Evolutionary conservation across 2,329 filamentous ascomycete genomes (phyloP).

Genomic region (Pestalotiopsis sp.): DNA sequence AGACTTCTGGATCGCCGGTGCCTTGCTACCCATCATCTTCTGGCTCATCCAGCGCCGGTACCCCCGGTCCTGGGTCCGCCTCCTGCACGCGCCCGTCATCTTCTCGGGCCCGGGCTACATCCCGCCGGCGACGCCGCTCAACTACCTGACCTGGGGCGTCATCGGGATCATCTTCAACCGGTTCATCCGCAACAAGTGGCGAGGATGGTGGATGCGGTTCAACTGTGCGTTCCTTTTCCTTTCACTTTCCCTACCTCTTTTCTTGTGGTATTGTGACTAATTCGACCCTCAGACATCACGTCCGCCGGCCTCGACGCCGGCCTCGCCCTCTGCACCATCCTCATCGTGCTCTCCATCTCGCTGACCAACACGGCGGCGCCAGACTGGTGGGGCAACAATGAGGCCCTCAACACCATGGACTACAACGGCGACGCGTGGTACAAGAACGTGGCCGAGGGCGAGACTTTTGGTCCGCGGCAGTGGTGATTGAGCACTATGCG

Average conservation of each 20-base stretch:
- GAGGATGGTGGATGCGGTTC: slow-evolving; percentile 14
- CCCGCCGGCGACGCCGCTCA: slow-evolving; percentile 57
- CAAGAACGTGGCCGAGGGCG: slow-evolving; percentile 31
- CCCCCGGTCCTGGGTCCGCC: slow-evolving; percentile 47
- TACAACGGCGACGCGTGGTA: slow-evolving; percentile 33
- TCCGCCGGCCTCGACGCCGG: slow-evolving; percentile 54
- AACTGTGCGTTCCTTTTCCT: neutral
- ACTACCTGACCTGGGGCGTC: slow-evolving; percentile 51
- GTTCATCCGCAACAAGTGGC: slow-evolving; percentile 45
- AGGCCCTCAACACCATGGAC: slow-evolving; percentile 41
- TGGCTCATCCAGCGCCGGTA: slow-evolving; percentile 50
- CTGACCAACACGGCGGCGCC: slow-evolving; percentile 36
- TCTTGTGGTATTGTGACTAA: neutral
- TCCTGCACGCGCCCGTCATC: slow-evolving; percentile 55
- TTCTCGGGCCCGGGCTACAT: slow-evolving; percentile 52
- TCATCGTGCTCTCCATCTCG: slow-evolving; percentile 51
- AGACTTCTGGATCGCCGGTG: slow-evolving; percentile 56
- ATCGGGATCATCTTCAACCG: slow-evolving; percentile 55
- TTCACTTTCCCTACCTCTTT: neutral
- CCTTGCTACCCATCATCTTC: slow-evolving; percentile 47
- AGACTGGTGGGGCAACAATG: slow-evolving; percentile 46
- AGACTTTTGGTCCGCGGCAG: slow-evolving; percentile 41
- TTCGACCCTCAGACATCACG: slow-evolving; percentile 32
- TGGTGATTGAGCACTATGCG: slow-evolving; percentile 21
- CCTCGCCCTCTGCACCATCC: slow-evolving; percentile 46